A percentile compares a stretch with the other conserved stretches of the same genome.
Conservation (phyloP, 768 basidiomycete species). For the Termitomyces sp. region DNA sequence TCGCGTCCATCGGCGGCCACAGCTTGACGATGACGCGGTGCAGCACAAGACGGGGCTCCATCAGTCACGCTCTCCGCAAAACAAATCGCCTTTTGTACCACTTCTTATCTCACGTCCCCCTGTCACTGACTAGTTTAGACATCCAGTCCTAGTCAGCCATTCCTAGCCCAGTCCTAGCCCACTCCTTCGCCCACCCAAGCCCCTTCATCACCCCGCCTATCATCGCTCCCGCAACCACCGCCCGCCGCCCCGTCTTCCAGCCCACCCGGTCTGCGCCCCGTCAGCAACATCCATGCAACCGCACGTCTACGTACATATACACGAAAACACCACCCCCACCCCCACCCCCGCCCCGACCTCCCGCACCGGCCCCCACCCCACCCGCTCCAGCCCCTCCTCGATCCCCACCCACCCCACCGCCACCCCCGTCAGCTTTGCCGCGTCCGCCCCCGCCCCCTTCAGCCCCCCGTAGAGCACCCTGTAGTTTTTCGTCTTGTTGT, state of each 20-base stretch:
- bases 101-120: not conserved
- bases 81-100: not conserved
- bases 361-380: conserved; percentile 35
- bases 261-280: conserved; percentile 48
- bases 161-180: not conserved
- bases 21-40: conserved; percentile 57
- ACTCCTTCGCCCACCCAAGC: conserved; percentile 32
- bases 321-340: conserved; percentile 54
- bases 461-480: conserved; percentile 69
- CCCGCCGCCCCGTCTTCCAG: conserved; percentile 41
- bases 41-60: conserved; percentile 1
- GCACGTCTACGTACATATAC: conserved; percentile 35
- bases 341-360: conserved; percentile 62
- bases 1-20: conserved; percentile 59
- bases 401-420: conserved; percentile 38
- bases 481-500: conserved; percentile 96
- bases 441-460: conserved; percentile 59
- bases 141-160: no score
- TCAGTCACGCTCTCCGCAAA: conserved; percentile 7
- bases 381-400: conserved; percentile 32
- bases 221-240: conserved; percentile 48
- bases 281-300: not conserved
- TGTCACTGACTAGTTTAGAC: conserved; percentile 9
- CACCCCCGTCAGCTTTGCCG: conserved; percentile 36
- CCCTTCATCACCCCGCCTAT: conserved; percentile 50